A percentile compares a stretch with the other conserved stretches of the same genome.
These are phyloP conservation scores for Vitis rupestris DNA, from an alignment of 164 flowering plant species.

Conservation along the genomic window DNA sequence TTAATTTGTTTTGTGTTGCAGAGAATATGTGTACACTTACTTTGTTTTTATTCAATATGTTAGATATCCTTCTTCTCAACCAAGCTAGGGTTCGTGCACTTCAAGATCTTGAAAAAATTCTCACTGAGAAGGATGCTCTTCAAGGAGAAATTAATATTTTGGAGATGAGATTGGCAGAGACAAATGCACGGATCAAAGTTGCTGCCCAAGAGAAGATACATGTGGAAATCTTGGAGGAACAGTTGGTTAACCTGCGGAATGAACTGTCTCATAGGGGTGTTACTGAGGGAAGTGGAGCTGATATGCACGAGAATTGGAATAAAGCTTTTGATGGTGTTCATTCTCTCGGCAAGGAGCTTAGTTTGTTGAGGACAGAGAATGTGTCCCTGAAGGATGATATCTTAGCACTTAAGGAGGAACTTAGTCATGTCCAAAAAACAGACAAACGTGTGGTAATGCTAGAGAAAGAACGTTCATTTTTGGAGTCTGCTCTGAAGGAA, in stretches of 20 bases:
- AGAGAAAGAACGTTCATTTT: slow-evolving; percentile 58
- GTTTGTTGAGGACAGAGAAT: slow-evolving; percentile 61
- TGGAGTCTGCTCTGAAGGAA: slow-evolving; percentile 61
- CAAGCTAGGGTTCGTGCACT: slow-evolving; percentile 82
- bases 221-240: slow-evolving; percentile 66
- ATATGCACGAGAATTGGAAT: slow-evolving; percentile 15
- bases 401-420: slow-evolving; percentile 47
- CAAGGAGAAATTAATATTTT: slow-evolving; percentile 78
- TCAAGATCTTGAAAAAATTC: slow-evolving; percentile 72
- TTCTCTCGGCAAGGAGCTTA: slow-evolving; percentile 60
- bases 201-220: slow-evolving; percentile 84
- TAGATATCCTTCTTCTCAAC: slow-evolving; percentile 88
- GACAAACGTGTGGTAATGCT: slow-evolving; percentile 59
- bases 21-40: neutral
- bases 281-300: slow-evolving; percentile 21
- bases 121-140: slow-evolving; percentile 71
- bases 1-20: neutral
- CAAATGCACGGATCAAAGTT: slow-evolving; percentile 78
- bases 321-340: slow-evolving; percentile 16
- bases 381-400: slow-evolving; percentile 58
- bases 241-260: slow-evolving; percentile 61
- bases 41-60: slow-evolving; percentile 7
- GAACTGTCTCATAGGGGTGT: slow-evolving; percentile 47
- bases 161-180: slow-evolving; percentile 83
- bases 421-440: slow-evolving; percentile 45